Conservation (phyloP, 78 protist genomes). For the Dictyostelium firmibasis region DNA sequence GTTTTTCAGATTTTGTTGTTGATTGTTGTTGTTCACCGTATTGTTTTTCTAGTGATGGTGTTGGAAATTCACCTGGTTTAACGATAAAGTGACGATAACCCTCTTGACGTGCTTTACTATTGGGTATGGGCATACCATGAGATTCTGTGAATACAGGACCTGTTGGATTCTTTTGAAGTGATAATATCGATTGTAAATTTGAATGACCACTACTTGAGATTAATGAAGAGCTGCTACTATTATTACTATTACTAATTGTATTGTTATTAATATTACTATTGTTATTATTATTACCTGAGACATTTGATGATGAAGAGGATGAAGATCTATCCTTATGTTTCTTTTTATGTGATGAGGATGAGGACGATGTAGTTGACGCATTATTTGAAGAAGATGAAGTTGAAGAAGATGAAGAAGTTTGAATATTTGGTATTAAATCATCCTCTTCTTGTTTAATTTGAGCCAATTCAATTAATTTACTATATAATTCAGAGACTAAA, state of each 20-base stretch:
- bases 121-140: conserved; percentile 3
- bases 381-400: neutral
- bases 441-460: conserved; percentile 13
- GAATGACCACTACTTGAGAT: neutral
- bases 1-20: neutral
- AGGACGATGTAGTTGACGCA: neutral
- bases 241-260: neutral
- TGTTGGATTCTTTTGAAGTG: neutral
- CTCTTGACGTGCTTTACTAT: conserved; percentile 73
- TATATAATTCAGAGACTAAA: neutral
- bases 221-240: neutral
- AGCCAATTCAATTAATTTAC: conserved; percentile 35
- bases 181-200: neutral
- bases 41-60: conserved; percentile 46
- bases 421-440: neutral
- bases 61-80: conserved; percentile 60
- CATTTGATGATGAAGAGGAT: neutral
- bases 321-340: neutral
- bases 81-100: conserved; percentile 59
- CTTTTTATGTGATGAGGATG: neutral
- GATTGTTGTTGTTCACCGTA: neutral
- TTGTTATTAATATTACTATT: neutral
- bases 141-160: conserved; percentile 43
- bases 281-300: neutral
- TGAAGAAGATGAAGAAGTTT: neutral